phyloP scores from a whole-genome alignment of 768 basidiomycete genomes.

The Dendrothele bispora region DNA sequence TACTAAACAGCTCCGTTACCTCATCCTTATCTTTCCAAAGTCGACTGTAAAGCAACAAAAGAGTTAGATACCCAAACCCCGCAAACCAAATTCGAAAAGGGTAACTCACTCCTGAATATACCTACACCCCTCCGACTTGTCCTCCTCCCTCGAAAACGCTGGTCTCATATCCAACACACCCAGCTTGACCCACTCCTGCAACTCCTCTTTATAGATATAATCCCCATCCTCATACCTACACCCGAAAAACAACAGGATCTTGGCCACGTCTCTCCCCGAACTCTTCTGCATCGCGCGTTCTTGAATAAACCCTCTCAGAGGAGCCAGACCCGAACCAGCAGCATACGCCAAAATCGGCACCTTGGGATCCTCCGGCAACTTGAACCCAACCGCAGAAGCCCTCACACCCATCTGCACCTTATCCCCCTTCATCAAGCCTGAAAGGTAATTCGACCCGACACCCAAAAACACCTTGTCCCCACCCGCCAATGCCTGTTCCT shows the following conservation, averaged over 20 bases:
- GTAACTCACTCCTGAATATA: slow-evolving; percentile 37
- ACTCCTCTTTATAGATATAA: slow-evolving; percentile 41
- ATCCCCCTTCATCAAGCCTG: slow-evolving; percentile 35
- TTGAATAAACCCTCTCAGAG: slow-evolving; percentile 50
- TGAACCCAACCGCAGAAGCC: slow-evolving; percentile 37
- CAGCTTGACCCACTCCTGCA: slow-evolving; percentile 38
- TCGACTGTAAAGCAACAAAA: slow-evolving; percentile 28
- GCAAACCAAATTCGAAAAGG: too few species aligned
- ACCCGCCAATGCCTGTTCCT: slow-evolving; percentile 35
- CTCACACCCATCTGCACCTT: slow-evolving; percentile 41
- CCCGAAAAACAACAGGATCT: slow-evolving; percentile 45
- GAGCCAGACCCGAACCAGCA: slow-evolving; percentile 47
- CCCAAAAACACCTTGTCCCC: slow-evolving; percentile 36
- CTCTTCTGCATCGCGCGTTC: slow-evolving; percentile 45
- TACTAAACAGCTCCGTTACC: slow-evolving; percentile 27
- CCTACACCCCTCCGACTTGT: slow-evolving; percentile 29
- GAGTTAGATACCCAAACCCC: too few species aligned
- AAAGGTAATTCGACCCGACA: slow-evolving; percentile 46
- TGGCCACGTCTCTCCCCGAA: slow-evolving; percentile 38
- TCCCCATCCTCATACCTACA: slow-evolving; percentile 41
- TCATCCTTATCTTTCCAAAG: slow-evolving; percentile 39
- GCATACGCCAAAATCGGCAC: slow-evolving; percentile 44
- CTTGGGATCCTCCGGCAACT: slow-evolving; percentile 37
- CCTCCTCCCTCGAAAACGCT: slow-evolving; percentile 34
- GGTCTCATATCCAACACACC: slow-evolving; percentile 44